Evolutionary conservation across 1,284 basidiomycete genomes (phyloP).

Genomic region (Limonomyces culmigenus): DNA sequence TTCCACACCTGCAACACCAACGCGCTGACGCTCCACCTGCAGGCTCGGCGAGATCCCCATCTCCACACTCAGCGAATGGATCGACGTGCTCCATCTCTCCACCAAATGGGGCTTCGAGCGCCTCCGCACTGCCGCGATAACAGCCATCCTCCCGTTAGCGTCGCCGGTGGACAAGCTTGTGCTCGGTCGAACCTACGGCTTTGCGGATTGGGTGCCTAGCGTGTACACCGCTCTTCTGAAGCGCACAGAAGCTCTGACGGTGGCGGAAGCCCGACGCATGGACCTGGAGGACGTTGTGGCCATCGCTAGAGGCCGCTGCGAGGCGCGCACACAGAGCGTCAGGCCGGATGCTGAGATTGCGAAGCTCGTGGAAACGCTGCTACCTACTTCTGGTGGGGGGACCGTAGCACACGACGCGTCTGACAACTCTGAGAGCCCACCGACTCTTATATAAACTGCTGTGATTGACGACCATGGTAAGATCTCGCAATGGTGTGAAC

Average conservation of each 20-base stretch:
- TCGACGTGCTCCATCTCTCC: neutral
- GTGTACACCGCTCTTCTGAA: neutral
- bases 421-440: too few species aligned
- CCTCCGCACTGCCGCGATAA: neutral
- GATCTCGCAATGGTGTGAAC: too few species aligned
- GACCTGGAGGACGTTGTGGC: neutral
- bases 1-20: too few species aligned
- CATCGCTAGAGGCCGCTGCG: too few species aligned
- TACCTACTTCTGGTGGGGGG: too few species aligned
- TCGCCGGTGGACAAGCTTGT: slow-evolving; percentile 1
- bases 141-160: neutral
- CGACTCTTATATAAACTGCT: too few species aligned
- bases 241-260: neutral
- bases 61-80: slow-evolving; percentile 1
- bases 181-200: neutral
- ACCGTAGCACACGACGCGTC: too few species aligned
- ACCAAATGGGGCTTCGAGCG: neutral
- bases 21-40: too few species aligned
- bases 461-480: too few species aligned
- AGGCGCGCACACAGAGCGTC: too few species aligned
- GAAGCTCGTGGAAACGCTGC: too few species aligned
- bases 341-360: too few species aligned
- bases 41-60: neutral
- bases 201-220: neutral
- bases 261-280: neutral